Percentiles rank a stretch among this genome's conserved stretches.
phyloP scores from a whole-genome alignment of 495 filamentous ascomycete genomes.

The Penicillium subrubescens region DNA sequence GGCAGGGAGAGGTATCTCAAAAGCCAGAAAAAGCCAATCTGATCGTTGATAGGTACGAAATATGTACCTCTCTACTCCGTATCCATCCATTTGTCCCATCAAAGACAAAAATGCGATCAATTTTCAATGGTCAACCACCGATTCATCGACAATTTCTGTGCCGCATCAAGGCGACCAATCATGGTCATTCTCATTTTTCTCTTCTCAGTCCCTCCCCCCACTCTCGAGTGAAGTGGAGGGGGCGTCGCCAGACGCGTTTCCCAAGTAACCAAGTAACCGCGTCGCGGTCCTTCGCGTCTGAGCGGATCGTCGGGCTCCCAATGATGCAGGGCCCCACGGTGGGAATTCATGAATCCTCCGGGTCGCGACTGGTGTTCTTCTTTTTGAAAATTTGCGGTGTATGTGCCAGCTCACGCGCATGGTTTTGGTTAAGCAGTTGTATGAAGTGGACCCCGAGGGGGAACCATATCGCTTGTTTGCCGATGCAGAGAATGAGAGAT shows the following conservation, averaged over 20 bases:
- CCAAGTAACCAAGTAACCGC: constrained; percentile 40
- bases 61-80: not conserved
- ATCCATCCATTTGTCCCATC: not conserved
- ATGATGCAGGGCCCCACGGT: constrained; percentile 31
- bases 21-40: not conserved
- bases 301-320: constrained; percentile 25
- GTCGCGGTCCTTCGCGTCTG: constrained; percentile 27
- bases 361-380: constrained; percentile 2
- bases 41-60: not conserved
- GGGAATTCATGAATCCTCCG: constrained; percentile 14
- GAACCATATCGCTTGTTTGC: not conserved
- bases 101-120: not conserved
- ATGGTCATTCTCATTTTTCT: constrained; percentile 6
- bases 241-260: constrained; percentile 32
- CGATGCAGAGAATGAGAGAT: not conserved
- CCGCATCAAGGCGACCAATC: constrained; percentile 1
- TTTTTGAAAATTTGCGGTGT: constrained; percentile 20
- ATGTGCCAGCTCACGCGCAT: constrained; percentile 15
- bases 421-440: not conserved
- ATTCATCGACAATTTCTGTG: not conserved
- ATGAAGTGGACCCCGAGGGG: constrained; percentile 2
- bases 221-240: constrained; percentile 4
- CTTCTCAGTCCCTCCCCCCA: constrained; percentile 5
- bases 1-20: not conserved
- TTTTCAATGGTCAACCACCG: not conserved